Evolutionary conservation across 106 monocot species (phyloP).

Genomic region (Apostasia ramifera): DNA sequence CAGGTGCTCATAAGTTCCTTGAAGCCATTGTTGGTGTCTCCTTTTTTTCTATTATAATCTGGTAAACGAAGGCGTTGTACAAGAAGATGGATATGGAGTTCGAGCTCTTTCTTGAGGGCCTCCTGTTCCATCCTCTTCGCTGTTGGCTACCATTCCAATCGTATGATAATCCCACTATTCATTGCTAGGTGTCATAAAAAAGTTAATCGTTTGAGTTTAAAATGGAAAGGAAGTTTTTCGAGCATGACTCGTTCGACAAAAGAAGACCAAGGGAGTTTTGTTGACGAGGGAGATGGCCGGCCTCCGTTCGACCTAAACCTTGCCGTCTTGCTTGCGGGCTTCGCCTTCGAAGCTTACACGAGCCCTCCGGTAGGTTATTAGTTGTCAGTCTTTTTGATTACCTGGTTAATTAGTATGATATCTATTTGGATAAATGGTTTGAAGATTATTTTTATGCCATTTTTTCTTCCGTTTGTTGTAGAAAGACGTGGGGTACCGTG

Average conservation of each 20-base stretch:
- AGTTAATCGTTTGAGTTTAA: neutral
- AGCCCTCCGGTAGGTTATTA: constrained; percentile 55
- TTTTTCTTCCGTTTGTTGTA: constrained; percentile 16
- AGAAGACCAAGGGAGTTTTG: neutral
- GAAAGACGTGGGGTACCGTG: constrained; percentile 63
- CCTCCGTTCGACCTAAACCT: constrained; percentile 87
- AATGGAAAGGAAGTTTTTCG: neutral
- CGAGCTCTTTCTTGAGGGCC: too few species aligned
- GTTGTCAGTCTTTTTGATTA: neutral
- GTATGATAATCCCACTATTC: neutral
- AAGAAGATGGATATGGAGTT: too few species aligned
- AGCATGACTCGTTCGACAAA: neutral
- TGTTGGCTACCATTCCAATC: too few species aligned
- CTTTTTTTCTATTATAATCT: too few species aligned
- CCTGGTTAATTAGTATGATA: neutral
- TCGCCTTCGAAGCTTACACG: constrained; percentile 90
- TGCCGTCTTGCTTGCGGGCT: constrained; percentile 88
- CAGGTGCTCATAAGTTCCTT: too few species aligned
- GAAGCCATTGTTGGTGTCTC: too few species aligned
- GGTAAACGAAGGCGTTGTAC: too few species aligned
- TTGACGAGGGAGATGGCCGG: constrained; percentile 22
- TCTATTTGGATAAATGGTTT: neutral
- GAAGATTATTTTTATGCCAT: neutral
- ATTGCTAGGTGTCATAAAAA: neutral
- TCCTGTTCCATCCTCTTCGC: too few species aligned